Evolutionary conservation across 192 early-diverging fungal genomes (phyloP).

Genomic region (Lobosporangium transversale): DNA sequence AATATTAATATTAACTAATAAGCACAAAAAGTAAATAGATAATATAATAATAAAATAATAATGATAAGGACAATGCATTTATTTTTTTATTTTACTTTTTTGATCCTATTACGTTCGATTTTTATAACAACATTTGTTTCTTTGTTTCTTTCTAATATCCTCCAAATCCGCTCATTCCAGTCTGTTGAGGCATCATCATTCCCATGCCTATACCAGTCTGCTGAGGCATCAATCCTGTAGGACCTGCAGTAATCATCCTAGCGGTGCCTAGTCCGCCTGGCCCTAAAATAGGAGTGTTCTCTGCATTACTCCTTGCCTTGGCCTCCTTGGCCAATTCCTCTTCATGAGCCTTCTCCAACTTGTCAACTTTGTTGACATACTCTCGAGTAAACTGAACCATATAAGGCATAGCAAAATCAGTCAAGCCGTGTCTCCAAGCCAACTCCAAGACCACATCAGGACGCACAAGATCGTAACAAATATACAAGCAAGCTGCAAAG

Average conservation of each 20-base stretch:
- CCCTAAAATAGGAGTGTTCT: conserved; percentile 24
- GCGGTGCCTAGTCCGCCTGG: conserved; percentile 38
- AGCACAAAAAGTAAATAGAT: background rate
- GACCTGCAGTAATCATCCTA: conserved; percentile 43
- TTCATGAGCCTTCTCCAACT: conserved; percentile 47
- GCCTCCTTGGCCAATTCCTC: conserved; percentile 29
- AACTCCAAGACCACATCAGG: conserved; percentile 96
- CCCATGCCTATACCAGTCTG: conserved; percentile 29
- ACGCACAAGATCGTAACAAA: conserved; percentile 94
- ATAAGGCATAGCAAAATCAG: conserved; percentile 98
- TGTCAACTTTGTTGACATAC: conserved; percentile 82
- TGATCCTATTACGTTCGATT: too few relatives aligned
- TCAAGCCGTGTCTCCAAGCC: conserved; percentile 88
- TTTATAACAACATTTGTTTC: background rate
- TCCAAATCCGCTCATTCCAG: background rate
- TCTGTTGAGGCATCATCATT: conserved; percentile 17
- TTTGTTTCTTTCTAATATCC: conserved; percentile 10
- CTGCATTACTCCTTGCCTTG: conserved; percentile 24
- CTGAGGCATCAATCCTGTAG: conserved; percentile 22
- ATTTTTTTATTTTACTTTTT: too few relatives aligned
- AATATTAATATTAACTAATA: too few relatives aligned
- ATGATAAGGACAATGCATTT: background rate
- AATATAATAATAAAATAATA: background rate
- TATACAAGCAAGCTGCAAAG: conserved; percentile 92
- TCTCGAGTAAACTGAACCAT: conserved; percentile 93